Evolutionary conservation across 2,329 filamentous ascomycete species (phyloP).

Genomic region (Chrysoporthe deuterocubensis): DNA sequence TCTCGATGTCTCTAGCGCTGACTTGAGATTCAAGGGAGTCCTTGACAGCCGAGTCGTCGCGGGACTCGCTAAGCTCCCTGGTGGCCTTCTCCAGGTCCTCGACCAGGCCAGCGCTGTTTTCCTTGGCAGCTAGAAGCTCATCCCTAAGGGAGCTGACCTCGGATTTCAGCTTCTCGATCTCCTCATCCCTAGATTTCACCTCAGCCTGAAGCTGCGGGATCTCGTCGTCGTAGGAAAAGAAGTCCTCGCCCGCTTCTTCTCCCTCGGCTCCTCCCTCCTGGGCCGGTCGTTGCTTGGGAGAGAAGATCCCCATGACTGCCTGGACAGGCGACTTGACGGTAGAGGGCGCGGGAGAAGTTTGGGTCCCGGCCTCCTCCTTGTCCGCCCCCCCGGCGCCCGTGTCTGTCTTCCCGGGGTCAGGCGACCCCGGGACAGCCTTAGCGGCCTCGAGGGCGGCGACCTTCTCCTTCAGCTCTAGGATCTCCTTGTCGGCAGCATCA

Average conservation of each 20-base stretch:
- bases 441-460: slow-evolving; percentile 50
- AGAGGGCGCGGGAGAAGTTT: slow-evolving; percentile 34
- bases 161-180: slow-evolving; percentile 71
- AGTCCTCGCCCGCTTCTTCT: slow-evolving; percentile 62
- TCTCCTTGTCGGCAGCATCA: slow-evolving; percentile 55
- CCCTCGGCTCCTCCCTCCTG: slow-evolving; percentile 39
- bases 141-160: slow-evolving; percentile 71
- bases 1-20: slow-evolving; percentile 51
- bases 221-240: slow-evolving; percentile 93
- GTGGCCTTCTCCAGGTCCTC: slow-evolving; percentile 70
- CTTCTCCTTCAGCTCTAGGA: slow-evolving; percentile 52
- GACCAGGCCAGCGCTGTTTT: slow-evolving; percentile 70
- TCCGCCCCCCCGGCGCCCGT: slow-evolving; percentile 29
- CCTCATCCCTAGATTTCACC: slow-evolving; percentile 68
- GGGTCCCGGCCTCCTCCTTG: slow-evolving; percentile 34
- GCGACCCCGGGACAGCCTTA: slow-evolving; percentile 34
- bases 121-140: slow-evolving; percentile 72
- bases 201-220: slow-evolving; percentile 80
- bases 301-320: slow-evolving; percentile 54
- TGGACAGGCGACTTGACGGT: slow-evolving; percentile 51
- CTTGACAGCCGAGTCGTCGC: slow-evolving; percentile 44
- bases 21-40: slow-evolving; percentile 56
- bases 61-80: slow-evolving; percentile 60
- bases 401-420: slow-evolving; percentile 39
- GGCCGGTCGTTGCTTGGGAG: slow-evolving; percentile 48